phyloP scores from a whole-genome alignment of 148 eudicot species.

The Drosera capensis region DNA sequence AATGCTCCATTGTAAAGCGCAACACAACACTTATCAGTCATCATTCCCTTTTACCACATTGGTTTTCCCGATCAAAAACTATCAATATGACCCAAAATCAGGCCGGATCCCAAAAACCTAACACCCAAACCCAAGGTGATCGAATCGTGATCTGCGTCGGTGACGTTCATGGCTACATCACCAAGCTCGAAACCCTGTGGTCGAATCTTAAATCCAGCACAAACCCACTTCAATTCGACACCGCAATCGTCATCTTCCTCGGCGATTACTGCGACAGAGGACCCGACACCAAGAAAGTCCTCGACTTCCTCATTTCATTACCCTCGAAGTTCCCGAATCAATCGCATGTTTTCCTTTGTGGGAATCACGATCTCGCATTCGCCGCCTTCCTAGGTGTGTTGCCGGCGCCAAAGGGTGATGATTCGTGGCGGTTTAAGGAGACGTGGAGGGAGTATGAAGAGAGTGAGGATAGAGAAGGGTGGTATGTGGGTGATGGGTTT shows the following conservation, averaged over 20 bases:
- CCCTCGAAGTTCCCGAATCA: conserved; percentile 58
- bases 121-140: conserved; percentile 1
- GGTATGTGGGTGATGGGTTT: conserved; percentile 63
- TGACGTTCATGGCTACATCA: conserved; percentile 62
- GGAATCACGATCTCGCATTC: conserved; percentile 67
- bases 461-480: conserved; percentile 82
- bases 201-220: conserved; percentile 43
- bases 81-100: not conserved
- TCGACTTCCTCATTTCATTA: conserved; percentile 49
- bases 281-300: conserved; percentile 39
- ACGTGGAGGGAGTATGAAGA: conserved; percentile 56
- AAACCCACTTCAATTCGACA: conserved; percentile 36
- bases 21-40: too few relatives aligned
- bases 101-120: conserved; percentile 1
- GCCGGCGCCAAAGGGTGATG: conserved; percentile 32
- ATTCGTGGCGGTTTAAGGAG: conserved; percentile 29
- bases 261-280: conserved; percentile 99
- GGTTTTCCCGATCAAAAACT: not conserved
- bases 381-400: conserved; percentile 57
- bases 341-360: conserved; percentile 60
- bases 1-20: too few relatives aligned
- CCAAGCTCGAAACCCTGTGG: conserved; percentile 62
- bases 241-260: conserved; percentile 49
- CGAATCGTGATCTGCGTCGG: conserved; percentile 60
- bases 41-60: too few relatives aligned